phyloP scores from a whole-genome alignment of 495 filamentous ascomycete species.

The Talaromyces ruber region DNA sequence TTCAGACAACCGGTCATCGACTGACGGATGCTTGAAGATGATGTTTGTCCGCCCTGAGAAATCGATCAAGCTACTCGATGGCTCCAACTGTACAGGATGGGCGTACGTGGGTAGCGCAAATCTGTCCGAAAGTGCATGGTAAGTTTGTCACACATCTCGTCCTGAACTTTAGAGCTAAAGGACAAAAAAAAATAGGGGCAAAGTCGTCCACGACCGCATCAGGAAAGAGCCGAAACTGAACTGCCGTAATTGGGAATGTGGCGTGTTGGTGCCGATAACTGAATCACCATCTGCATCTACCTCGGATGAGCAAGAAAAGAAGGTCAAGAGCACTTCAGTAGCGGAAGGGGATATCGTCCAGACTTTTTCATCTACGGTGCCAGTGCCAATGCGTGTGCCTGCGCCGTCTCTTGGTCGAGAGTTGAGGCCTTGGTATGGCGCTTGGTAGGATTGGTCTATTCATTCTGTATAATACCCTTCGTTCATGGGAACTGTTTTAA shows the following conservation, averaged over 20 bases:
- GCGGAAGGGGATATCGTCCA: slow-evolving; percentile 13
- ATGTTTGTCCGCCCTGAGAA: slow-evolving; percentile 53
- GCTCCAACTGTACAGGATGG: slow-evolving; percentile 42
- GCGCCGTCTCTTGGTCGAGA: slow-evolving; percentile 32
- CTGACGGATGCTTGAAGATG: slow-evolving; percentile 27
- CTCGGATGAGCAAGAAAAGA: neutral
- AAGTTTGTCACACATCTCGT: slow-evolving; percentile 19
- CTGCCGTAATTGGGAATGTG: slow-evolving; percentile 94
- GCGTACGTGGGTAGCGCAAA: slow-evolving; percentile 92
- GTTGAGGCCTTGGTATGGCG: slow-evolving; percentile 46
- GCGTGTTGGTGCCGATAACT: slow-evolving; percentile 60
- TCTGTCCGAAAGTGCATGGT: slow-evolving; percentile 88
- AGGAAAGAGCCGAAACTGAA: slow-evolving; percentile 64
- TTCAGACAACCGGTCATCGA: too few relatives aligned
- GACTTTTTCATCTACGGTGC: slow-evolving; percentile 50
- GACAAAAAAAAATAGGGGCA: slow-evolving; percentile 46
- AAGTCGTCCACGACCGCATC: slow-evolving; percentile 54
- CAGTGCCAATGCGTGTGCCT: slow-evolving; percentile 66
- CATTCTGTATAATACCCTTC: neutral
- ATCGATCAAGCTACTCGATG: slow-evolving; percentile 17
- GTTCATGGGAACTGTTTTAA: too few relatives aligned
- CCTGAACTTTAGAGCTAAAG: neutral
- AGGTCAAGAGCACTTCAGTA: slow-evolving; percentile 1
- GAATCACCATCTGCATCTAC: neutral
- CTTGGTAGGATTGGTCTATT: neutral